These are phyloP conservation scores for Ganoderma multipileum DNA, from an alignment of 1,284 basidiomycete genomes.

Conservation along the genomic window DNA sequence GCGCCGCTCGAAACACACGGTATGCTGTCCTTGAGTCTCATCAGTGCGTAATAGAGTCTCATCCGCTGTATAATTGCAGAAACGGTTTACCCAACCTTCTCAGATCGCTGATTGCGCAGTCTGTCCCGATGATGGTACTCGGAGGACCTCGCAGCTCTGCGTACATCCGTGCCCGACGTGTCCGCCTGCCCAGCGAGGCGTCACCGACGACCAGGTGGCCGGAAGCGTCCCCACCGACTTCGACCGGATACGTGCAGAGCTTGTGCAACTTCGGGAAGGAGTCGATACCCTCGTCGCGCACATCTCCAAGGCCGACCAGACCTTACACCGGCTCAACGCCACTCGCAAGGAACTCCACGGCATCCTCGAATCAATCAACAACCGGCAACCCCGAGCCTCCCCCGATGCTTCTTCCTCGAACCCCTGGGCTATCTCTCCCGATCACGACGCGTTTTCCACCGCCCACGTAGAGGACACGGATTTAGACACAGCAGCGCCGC, in stretches of 20 bases:
- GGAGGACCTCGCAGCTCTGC: background rate
- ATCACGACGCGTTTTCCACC: background rate
- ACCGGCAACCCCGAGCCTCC: background rate
- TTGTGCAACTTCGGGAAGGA: background rate
- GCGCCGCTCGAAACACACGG: background rate
- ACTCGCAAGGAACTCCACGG: background rate
- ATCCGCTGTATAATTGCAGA: background rate
- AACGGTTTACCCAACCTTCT: background rate
- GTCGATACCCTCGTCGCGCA: background rate
- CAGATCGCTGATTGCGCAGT: background rate
- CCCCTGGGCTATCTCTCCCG: background rate
- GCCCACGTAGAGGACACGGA: background rate
- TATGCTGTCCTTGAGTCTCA: background rate
- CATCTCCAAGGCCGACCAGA: background rate
- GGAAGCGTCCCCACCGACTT: background rate
- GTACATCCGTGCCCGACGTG: background rate
- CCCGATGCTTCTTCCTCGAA: constrained; percentile 17
- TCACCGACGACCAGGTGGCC: background rate
- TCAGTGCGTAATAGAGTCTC: background rate
- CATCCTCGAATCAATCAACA: background rate
- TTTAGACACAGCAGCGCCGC: background rate
- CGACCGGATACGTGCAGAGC: background rate
- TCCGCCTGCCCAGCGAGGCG: background rate
- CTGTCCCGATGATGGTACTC: background rate
- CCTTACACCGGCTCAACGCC: background rate